Evolutionary conservation across 2,329 filamentous ascomycete genomes (phyloP).

Genomic region (Coniochaeta pulveracea): DNA sequence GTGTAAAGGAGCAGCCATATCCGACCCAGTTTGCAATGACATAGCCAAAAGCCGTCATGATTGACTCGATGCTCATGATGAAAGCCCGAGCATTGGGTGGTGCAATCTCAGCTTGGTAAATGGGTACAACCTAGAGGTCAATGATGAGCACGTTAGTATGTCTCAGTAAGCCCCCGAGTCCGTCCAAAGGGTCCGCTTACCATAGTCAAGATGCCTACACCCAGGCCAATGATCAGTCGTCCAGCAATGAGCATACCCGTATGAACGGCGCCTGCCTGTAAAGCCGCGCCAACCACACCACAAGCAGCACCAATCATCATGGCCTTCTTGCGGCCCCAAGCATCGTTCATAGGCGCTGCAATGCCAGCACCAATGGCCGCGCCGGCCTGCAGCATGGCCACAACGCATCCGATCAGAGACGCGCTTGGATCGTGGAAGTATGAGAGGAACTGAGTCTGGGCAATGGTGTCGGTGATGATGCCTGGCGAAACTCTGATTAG

Average conservation of each 20-base stretch:
- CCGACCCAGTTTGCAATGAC: constrained; percentile 22
- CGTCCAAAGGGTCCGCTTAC: no score
- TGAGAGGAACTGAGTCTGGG: not conserved
- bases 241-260: not conserved
- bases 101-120: constrained; percentile 1
- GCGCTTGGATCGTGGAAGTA: constrained; percentile 1
- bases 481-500: not conserved
- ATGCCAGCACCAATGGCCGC: not conserved
- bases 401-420: constrained; percentile 1
- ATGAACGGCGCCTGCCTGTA: constrained; percentile 1
- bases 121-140: not conserved
- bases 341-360: not conserved
- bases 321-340: constrained; percentile 1
- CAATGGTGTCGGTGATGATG: constrained; percentile 3
- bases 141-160: not conserved
- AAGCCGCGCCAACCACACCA: constrained; percentile 1
- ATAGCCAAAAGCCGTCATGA: constrained; percentile 1
- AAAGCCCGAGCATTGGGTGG: constrained; percentile 1
- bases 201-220: constrained; percentile 1
- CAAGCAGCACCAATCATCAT: constrained; percentile 1
- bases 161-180: no score
- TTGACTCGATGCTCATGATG: constrained; percentile 1
- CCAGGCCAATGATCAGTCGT: constrained; percentile 1
- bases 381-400: constrained; percentile 1
- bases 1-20: constrained; percentile 18